These are phyloP conservation scores for Saccharomyces mikatae DNA, from an alignment of 805 yeast genomes.

Conservation along the genomic window DNA sequence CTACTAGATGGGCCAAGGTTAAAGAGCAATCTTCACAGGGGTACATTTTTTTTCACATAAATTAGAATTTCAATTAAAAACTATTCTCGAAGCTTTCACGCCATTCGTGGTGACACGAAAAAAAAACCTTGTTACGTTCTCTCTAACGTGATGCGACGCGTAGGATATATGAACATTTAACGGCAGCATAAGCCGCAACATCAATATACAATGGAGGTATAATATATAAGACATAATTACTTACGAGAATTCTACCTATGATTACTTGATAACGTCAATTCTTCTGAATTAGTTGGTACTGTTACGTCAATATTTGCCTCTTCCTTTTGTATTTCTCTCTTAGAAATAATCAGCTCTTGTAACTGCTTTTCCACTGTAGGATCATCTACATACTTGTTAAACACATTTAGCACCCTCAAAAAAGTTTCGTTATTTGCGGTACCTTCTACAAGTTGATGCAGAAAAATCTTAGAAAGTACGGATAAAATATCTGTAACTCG, in stretches of 20 bases:
- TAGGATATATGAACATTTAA: background rate
- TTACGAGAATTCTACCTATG: background rate
- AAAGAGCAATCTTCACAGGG: background rate
- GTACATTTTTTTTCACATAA: background rate
- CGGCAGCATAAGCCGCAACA: background rate
- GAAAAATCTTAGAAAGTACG: constrained; percentile 51
- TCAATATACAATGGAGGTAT: background rate
- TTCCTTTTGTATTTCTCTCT: constrained; percentile 18
- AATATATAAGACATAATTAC: background rate
- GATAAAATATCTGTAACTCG: constrained; percentile 62
- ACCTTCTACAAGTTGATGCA: constrained; percentile 34
- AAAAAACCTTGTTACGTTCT: background rate
- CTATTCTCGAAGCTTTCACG: background rate
- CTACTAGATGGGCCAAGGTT: background rate
- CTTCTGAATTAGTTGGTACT: background rate
- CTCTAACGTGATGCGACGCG: background rate
- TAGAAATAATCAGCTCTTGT: constrained; percentile 25
- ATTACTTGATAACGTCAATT: background rate
- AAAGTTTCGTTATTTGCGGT: constrained; percentile 26
- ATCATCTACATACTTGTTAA: constrained; percentile 28
- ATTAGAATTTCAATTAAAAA: background rate
- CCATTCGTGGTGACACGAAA: background rate
- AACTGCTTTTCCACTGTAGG: constrained; percentile 25
- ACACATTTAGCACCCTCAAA: constrained; percentile 26
- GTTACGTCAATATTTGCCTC: background rate